These are phyloP conservation scores for Microstroma glucosiphilum DNA, from an alignment of 1,284 basidiomycete species.

Conservation along the genomic window DNA sequence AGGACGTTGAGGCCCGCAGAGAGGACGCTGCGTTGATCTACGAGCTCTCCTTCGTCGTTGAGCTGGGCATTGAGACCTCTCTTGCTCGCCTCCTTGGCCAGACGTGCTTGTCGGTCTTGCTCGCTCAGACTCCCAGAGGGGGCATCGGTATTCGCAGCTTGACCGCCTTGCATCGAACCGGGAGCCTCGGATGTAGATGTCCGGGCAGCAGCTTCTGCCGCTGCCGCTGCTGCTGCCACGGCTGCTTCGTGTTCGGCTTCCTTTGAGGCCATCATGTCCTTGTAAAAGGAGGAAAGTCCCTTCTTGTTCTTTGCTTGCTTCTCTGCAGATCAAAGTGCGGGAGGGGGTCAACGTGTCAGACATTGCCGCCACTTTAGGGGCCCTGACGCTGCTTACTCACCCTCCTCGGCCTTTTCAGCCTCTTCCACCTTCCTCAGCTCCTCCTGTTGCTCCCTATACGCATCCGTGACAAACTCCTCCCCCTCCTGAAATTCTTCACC, in stretches of 20 bases:
- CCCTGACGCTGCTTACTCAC: constrained; percentile 21
- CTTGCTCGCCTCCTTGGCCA: neutral
- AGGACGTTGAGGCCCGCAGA: constrained; percentile 82
- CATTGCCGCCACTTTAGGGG: too few relatives aligned
- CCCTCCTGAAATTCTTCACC: constrained; percentile 91
- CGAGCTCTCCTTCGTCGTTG: constrained; percentile 94
- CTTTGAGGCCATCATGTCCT: constrained; percentile 37
- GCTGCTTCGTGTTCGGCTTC: constrained; percentile 39
- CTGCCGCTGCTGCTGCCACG: constrained; percentile 18
- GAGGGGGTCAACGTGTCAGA: too few relatives aligned
- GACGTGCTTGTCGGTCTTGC: neutral
- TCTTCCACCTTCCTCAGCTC: constrained; percentile 74
- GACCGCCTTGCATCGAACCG: neutral
- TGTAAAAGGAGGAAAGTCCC: constrained; percentile 58
- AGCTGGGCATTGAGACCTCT: constrained; percentile 79
- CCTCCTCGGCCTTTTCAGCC: constrained; percentile 59
- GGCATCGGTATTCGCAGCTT: neutral
- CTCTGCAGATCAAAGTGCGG: constrained; percentile 58
- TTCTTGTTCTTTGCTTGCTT: constrained; percentile 73
- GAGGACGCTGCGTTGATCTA: constrained; percentile 88
- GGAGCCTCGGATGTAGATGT: neutral
- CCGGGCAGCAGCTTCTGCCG: neutral
- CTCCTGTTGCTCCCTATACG: constrained; percentile 93
- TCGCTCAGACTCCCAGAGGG: neutral
- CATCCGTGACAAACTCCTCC: constrained; percentile 92